Base-by-base conservation (phyloP, 192 early-diverging fungal species). In the Entomortierella lignicola region DNA sequence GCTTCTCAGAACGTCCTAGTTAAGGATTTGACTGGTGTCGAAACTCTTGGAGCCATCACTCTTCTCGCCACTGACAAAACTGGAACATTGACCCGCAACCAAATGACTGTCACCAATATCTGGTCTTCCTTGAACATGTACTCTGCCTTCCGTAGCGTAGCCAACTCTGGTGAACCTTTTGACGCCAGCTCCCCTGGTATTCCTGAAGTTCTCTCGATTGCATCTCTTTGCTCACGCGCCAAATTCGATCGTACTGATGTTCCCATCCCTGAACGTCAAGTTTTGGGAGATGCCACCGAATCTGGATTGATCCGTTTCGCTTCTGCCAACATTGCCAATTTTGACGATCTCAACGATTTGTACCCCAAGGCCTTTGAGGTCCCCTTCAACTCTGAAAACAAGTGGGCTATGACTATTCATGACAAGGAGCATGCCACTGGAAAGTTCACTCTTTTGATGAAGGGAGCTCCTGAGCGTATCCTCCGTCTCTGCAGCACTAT, bases 21-120 rank as follows among this genome's bases (percentile, higher is more conserved):
- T 73, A 99, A 99, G 79, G 95, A 98, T 72, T 84, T 99, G 43
- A 93, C 95, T 69, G 95, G 95, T 77, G 97, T 99, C 17, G 97
- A 99, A 77, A 99, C 97, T 17, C 89, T 99, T 27, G 97, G 97
- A 55, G 97, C 96, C 12, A 96, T 99, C 64, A 99, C 97, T 34
- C 84, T 98, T 23, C 88, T 99, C 41, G 97, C 97, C 26, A 99
- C 96, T 4, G 97, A 99, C 84, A 99, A 99, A 81, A 98, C 97
- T 15, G 97, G 97, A 60, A 99, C 97, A 53, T 85, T 99, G 64
- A 99, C 97, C 34, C 86, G 94, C 62, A 99, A 97, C 81, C 96
- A 97, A 81, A 99, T 99, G 97, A 96, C 94, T 8, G 94, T 94
- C 0, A 93, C 95, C 63, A 92, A 94, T 84, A 63, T 99, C 23